Base-by-base conservation (phyloP, 371 early-diverging fungal genomes). In the Mortierella sp. region DNA sequence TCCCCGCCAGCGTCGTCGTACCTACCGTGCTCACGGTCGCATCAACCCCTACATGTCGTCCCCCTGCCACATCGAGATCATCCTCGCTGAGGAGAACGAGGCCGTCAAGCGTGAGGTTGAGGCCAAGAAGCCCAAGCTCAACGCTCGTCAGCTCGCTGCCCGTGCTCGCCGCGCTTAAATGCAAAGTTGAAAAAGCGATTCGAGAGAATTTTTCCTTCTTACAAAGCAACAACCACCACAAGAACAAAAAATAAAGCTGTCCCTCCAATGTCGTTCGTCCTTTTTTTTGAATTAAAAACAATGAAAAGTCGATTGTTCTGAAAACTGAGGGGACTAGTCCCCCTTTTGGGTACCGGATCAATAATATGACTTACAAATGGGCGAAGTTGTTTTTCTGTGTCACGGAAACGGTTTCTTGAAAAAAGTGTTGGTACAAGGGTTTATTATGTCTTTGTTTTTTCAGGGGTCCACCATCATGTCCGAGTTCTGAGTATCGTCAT, bases 21-120 rank as follows among this genome's bases (percentile, higher is more conserved):
- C 97, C 72, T 98, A 96, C 96, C 96, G 99, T 92, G 99, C 99
- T 86, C 99, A 99, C 95, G 99, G 99, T 93, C 95, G 99, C 91
- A 88, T 84, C 88, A 94, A 95, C 94, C 90, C 99, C 79, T 99
- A 97, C 96, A 97, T 97, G 97, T 94, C 94, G 90, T 94, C 94
- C 91, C 99, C 99, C 60, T 99, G 97, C 94, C 99, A 99, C 94
- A 95, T 99, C 85, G 98, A 99, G 93, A 90, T 99, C 79, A 95
- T 96, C 84, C 93, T 96, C 84, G 91, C 94, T 72, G 98, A 97
- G 93, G 95, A 94, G 90, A 94, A 92, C 84, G 94, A 95, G 91
- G 94, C 91, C 68, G 95, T 95, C 84, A 93, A 94, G 89, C 93
- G 91, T 80, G 93, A 92, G 84, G 93, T 93, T 86, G 88, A 90